A percentile compares a stretch with the other conserved stretches of the same genome.
phyloP scores from a whole-genome alignment of 2,329 filamentous ascomycete genomes.

The Cordyceps cicadae region DNA sequence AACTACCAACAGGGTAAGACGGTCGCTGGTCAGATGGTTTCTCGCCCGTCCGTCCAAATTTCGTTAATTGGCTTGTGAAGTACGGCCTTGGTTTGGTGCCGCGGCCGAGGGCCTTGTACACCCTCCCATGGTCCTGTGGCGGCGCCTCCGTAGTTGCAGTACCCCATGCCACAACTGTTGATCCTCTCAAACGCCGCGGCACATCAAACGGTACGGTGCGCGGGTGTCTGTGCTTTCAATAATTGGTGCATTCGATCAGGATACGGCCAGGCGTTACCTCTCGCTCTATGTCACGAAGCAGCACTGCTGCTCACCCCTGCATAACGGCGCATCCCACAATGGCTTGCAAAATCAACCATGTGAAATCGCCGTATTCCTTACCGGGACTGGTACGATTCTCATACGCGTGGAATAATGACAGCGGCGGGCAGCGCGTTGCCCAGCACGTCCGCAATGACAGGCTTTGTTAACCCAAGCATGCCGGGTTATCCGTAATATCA shows the following conservation, averaged over 20 bases:
- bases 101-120: neutral
- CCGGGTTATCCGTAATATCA: neutral
- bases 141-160: neutral
- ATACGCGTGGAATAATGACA: neutral
- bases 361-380: neutral
- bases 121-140: neutral
- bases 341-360: neutral
- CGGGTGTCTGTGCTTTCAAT: no score
- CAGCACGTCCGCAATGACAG: neutral
- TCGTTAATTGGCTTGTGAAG: neutral
- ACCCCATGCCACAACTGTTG: neutral
- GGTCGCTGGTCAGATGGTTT: neutral
- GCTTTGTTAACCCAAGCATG: neutral
- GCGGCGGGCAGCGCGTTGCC: neutral
- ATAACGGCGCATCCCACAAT: neutral
- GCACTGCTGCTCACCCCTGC: no score
- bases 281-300: no score
- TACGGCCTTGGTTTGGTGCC: neutral
- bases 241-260: neutral
- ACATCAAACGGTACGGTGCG: neutral
- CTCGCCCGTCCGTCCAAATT: neutral
- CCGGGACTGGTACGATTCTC: neutral
- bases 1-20: neutral
- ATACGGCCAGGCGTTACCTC: neutral
- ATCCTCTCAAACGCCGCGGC: neutral